Evolutionary conservation across 768 basidiomycete genomes (phyloP), one percentile per base, ranked within the genome.

Genomic region (Tricholomella constricta): DNA sequence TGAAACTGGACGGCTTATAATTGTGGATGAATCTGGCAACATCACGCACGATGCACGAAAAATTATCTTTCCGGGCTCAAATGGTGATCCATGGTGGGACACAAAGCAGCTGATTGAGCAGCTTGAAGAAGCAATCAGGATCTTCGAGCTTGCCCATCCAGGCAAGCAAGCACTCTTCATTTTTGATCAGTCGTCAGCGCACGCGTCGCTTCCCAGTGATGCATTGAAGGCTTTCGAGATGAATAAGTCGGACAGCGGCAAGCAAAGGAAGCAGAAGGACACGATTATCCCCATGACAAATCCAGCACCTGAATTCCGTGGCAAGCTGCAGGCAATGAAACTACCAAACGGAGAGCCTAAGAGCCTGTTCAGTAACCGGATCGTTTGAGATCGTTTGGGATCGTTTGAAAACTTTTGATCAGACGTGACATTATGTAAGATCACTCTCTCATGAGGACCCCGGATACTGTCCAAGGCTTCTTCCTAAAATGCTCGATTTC

Each of bases 201-300:
- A 78, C 59, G 71, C 60, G 0, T 66, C 69, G 3, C 61, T 75
- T 11, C 58, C 69, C 15, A 64, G 67, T 8, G 68, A 77, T 62
- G 69, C 73, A 4, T 67, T 77, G n/a, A 69, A 69, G 50, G 75
- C 72, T 2, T 74, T 68, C 25, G 64, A 75, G 35, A 76, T 77
- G 74, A 78, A 78, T 50, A 73, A 72, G 54, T 63, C 61, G 0
- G 57, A 74, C 60, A 71, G 76, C 11, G 71, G 76, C 26, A 70
- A 72, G 40, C 75, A 76, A 56, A 56, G 62, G 1, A 47, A 41
- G 2, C 72, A 72, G 48, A 42, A 56, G 0, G 65, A 73, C 52
- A 77, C 72, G 0, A 52, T 73, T 6, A 77, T 78, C 61, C 75
- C 75, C 2, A 10, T 51, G 14, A 55, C 65, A 6, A 75, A 77